Evolutionary conservation across 1,139 yeast species (phyloP), one percentile per base, ranked within the genome.

Genomic region (Suhomyces wounanorum): DNA sequence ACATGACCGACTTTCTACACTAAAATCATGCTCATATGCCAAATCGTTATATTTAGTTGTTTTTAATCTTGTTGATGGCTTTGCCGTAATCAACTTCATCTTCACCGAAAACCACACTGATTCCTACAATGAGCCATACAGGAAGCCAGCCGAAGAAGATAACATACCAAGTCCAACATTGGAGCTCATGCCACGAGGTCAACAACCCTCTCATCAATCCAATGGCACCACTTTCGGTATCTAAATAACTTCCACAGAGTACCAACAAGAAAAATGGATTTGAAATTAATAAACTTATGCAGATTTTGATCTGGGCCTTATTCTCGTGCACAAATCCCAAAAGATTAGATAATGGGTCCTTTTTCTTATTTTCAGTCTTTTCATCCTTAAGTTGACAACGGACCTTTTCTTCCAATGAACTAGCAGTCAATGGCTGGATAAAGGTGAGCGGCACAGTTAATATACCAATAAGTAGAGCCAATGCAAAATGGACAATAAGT

Each of bases 161-260:
- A 18, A 89, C 81, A 52, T 82, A 79, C 96, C 96, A 90, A 0
- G 96, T 89, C 95, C 96, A 90, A 55, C 89, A 85, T 55, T 87
- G 89, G 50, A 89, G 70, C 37, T 85, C 83, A 35, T 73, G 65
- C 88, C 94, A 89, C 1, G 91, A 83, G 26, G 80, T 73, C 14
- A 84, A 66, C 25, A 89, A 70, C 1, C 84, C 83, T 30, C 68
- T 65, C 58, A 81, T 68, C 45, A 87, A 54, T 43, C 68, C 63
- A 3, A 77, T 65, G 1, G 80, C 68, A 10, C 66, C 64, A 2
- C 42, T 49, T 14, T 59, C 58, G 8, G 61, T 69, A 26, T 70
- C 67, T 49, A 72, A 62, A 28, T 63, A 59, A 14, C 56, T 58
- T 3, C 77, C 77, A 33, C 70, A 68, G 9, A 72, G 53, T 36